Evolutionary conservation across 192 early-diverging fungal genomes (phyloP), one percentile per base, ranked within the genome.

Genomic region (Funneliformis mosseae): DNA sequence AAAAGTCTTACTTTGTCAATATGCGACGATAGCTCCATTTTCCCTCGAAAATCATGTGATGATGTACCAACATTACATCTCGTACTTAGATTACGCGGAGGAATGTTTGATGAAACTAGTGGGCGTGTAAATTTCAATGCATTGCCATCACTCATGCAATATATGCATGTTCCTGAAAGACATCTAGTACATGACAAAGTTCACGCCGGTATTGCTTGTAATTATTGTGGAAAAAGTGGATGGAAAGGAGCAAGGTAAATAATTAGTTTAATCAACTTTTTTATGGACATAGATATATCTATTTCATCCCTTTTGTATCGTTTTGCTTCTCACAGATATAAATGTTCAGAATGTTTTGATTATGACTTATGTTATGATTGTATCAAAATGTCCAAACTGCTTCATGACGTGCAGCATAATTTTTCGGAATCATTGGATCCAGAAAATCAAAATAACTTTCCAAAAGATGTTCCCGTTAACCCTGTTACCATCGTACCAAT

Each of bases 41-140:
- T 55, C 18, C 50, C 50, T 55, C 50, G 1, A 50, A 16, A 18
- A 55, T 43, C 42, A 43, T 43, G 14, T 9, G 12, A 12, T 18
- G 4, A 18, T n/a, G 33, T 0, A 55, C 50, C 50, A 55, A 93
- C 91, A 18, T 86, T 92, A 21, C 89, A 92, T 82, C 72, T 92
- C 64, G 88, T 93, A 12, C 85, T 92, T 45, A 90, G 91, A 80
- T 84, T 92, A 75, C 89, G 91, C 82, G 91, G 92, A 46, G 80
- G 60, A 61, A 81, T 81, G 74, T 41, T 74, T 74, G 9, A 74
- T 7, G 73, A 55, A 33, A 75, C 48, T 0, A 74, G 48, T 75
- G 46, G 45, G 1, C 74, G 74, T 33, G 5, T n/a, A 75, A 25
- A 75, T 18, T 74, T 74, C 33, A 38, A 33, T 74, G 73, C 25